A percentile compares a stretch with the other conserved stretches of the same genome.
Evolutionary conservation across 495 filamentous ascomycete species (phyloP).

Genomic region (Recurvomyces mirabilis): DNA sequence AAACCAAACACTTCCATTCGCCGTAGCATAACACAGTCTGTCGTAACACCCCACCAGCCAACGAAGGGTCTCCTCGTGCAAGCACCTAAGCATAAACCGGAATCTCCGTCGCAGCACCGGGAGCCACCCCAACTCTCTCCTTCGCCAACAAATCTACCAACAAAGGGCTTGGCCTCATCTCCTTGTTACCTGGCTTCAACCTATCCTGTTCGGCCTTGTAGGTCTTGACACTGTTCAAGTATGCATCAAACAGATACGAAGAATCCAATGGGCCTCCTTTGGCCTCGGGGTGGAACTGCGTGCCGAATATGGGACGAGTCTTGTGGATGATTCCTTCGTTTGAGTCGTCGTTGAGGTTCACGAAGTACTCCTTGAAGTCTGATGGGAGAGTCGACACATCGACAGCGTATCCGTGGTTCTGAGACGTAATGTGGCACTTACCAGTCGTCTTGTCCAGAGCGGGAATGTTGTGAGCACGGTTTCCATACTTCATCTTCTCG

Average conservation of each 20-base stretch:
- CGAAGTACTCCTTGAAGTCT: constrained; percentile 95
- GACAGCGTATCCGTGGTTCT: constrained; percentile 98
- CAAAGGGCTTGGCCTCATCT: constrained; percentile 73
- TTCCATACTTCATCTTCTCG: constrained; percentile 93
- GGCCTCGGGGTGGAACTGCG: constrained; percentile 97
- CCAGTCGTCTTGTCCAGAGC: constrained; percentile 88
- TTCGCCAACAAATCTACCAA: constrained; percentile 84
- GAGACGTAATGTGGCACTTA: constrained; percentile 93
- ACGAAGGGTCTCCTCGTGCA: too few species aligned
- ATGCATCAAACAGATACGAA: constrained; percentile 89
- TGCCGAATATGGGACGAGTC: constrained; percentile 91
- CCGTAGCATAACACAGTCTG: too few species aligned
- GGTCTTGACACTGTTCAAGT: constrained; percentile 74
- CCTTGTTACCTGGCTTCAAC: constrained; percentile 51
- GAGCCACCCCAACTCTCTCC: constrained; percentile 76
- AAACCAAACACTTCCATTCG: too few species aligned
- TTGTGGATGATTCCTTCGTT: constrained; percentile 96
- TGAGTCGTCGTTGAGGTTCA: constrained; percentile 89
- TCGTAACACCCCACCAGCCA: too few species aligned
- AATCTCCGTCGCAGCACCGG: too few species aligned
- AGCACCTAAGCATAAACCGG: too few species aligned
- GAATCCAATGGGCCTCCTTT: constrained; percentile 93
- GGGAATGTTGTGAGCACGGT: constrained; percentile 96
- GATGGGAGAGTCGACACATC: constrained; percentile 68
- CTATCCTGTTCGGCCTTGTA: constrained; percentile 74